A percentile compares a stretch with the other conserved stretches of the same genome.
These are phyloP conservation scores for Leishmania lainsoni DNA, from an alignment of 208 protist genomes.

Conservation along the genomic window DNA sequence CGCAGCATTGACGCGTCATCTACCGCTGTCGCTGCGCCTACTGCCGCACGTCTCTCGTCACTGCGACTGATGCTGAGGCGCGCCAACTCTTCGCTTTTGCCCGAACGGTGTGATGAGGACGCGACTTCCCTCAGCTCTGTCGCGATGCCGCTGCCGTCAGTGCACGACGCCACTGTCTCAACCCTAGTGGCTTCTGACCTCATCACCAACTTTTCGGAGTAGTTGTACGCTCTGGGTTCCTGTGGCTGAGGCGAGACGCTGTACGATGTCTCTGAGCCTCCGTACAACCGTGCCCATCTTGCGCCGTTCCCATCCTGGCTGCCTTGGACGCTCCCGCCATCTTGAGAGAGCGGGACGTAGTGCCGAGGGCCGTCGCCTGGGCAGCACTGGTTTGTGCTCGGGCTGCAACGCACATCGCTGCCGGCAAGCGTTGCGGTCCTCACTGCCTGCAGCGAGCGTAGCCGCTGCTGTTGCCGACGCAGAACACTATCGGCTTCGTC, in stretches of 20 bases:
- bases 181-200: not conserved
- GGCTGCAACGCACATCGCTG: conserved; percentile 11
- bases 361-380: conserved; percentile 7
- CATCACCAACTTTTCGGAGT: not conserved
- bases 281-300: not conserved
- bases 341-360: conserved; percentile 5
- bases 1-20: not conserved
- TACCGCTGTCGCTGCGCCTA: not conserved
- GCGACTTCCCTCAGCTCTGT: not conserved
- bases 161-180: not conserved
- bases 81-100: not conserved
- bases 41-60: not conserved
- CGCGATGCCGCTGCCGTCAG: not conserved
- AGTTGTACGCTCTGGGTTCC: conserved; percentile 16
- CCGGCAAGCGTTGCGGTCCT: not conserved
- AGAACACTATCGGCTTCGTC: conserved; percentile 39
- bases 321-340: not conserved
- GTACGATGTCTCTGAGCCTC: conserved; percentile 2
- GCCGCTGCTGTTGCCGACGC: conserved; percentile 46
- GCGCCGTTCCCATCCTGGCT: conserved; percentile 1
- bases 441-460: conserved; percentile 13
- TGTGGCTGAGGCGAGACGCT: conserved; percentile 34
- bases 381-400: conserved; percentile 4
- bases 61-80: not conserved
- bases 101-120: not conserved